Base-by-base conservation (phyloP, 106 monocot genomes). In the Allium fistulosum region DNA sequence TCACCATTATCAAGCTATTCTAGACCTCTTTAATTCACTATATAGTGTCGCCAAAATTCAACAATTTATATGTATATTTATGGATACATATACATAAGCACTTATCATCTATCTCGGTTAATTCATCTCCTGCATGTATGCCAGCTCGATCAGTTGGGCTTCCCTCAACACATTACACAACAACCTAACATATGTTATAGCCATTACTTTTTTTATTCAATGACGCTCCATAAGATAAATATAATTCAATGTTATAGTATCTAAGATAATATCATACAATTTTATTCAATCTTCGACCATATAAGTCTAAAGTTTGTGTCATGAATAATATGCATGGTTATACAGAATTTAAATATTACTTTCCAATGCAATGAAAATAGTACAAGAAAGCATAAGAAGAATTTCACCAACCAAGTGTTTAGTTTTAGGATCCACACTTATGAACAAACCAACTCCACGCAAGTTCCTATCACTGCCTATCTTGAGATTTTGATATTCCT, bases 401-500 rank as follows among this genome's bases (percentile, higher is more conserved):
- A 11, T 56, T 65, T 78, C 16, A 80, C 84, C 82, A 57, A 96
- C 96, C 84, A 96, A 61, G 22, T 75, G 84, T 46, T 86, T 88
- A 46, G 88, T 82, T 61, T 26, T 80, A 63, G 91, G 91, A 64
- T 92, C 91, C 62, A 75, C 72, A 75, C 82, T 96, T 71, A 96
- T 80, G 70, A 92, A 96, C 10, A 96, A 72, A 22, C 96, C 91
- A 70, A 96, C 91, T 60, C 96, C 96, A 77, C 88, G 88, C 70
- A 96, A 69, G 80, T 84, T 96, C 55, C 96, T 91, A 82, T 88
- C 88, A 72, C 82, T 96, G 8, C 92, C 96, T 28, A 96, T 96
- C 74, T 77, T 85, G 79, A 96, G 92, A 76, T 79, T 96, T 80
- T 86, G 96, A 71, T 81, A 96, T 67, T 96, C 96, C 96, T 92